phyloP scores from a whole-genome alignment of 2,329 filamentous ascomycete genomes.

The Penicillium sp. region DNA sequence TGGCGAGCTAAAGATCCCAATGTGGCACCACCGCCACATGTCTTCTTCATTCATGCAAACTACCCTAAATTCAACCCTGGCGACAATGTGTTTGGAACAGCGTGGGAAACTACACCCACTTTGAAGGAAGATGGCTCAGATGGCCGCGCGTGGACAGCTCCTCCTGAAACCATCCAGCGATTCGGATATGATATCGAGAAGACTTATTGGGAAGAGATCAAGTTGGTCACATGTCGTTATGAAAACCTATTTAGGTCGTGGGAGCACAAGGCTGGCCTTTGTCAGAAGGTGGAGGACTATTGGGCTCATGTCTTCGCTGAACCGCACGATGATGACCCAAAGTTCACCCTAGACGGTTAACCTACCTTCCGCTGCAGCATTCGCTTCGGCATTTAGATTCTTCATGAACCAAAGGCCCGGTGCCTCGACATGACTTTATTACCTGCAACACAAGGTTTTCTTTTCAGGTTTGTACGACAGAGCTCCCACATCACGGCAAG shows the following conservation, averaged over 20 bases:
- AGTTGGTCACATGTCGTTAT: slow-evolving; percentile 40
- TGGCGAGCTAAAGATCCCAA: slow-evolving; percentile 35
- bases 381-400: not conserved
- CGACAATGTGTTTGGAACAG: slow-evolving; percentile 39
- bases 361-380: not conserved
- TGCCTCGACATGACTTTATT: not conserved
- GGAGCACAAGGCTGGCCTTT: slow-evolving; percentile 32
- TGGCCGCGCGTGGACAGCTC: slow-evolving; percentile 38
- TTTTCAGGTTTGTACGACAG: not conserved
- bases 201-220: slow-evolving; percentile 44
- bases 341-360: slow-evolving; percentile 29
- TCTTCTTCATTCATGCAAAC: slow-evolving; percentile 45
- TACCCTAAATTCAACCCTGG: slow-evolving; percentile 45
- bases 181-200: slow-evolving; percentile 43
- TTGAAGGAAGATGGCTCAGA: slow-evolving; percentile 36
- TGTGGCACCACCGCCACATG: slow-evolving; percentile 31
- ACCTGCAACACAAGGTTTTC: not conserved
- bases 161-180: slow-evolving; percentile 32
- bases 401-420: not conserved
- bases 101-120: slow-evolving; percentile 40
- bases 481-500: not conserved
- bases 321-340: slow-evolving; percentile 33
- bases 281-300: slow-evolving; percentile 33
- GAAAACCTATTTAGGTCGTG: slow-evolving; percentile 37
- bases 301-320: slow-evolving; percentile 38